Evolutionary conservation across 257 asterid genomes (phyloP), one percentile per base, ranked within the genome.

Genomic region (Solanum ossicruentum): DNA sequence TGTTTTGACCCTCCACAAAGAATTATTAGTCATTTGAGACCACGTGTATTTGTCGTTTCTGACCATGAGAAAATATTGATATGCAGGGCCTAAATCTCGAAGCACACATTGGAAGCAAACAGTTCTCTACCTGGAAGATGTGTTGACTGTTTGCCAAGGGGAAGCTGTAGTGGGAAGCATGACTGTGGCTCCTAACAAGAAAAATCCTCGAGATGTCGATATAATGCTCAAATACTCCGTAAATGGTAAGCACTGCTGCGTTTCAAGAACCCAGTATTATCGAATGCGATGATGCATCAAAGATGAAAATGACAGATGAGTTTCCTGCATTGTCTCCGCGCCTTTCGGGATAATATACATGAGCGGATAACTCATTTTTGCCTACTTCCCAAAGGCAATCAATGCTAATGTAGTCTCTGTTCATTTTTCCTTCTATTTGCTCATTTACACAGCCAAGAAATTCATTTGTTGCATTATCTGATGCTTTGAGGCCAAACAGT

Each of bases 101-200:
- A 88, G 90, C 60, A 97, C 99, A 47, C 99, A 97, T 88, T 97
- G 99, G 99, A 97, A 97, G 86, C 99, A 95, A 87, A 95, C 99
- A 0, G 94, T 97, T 15, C 93, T 97, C 1, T 95, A 97, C 94
- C 94, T 97, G 13, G 99, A 97, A 88, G 98, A 97, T 26, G 97
- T 92, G 88, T 84, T 97, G 52, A 92, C 95, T 18, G 84, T 97
- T 54, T 95, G 98, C 86, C 85, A 93, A 89, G 99, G 98, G 85
- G 99, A 97, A 91, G 85, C 96, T 8, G 56, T 97, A 67, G 79
- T 47, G 0, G 98, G 99, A 45, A 90, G 89, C 85, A 65, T 97
- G 92, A 90, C 94, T 0, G 98, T 97, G 83, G 87, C 98, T 21
- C 97, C 92, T 52, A 97, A 97, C 89, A 92, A 95, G 95, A 95